Conservation (phyloP, 371 early-diverging fungal genomes). For the Nematocida sp. region DNA sequence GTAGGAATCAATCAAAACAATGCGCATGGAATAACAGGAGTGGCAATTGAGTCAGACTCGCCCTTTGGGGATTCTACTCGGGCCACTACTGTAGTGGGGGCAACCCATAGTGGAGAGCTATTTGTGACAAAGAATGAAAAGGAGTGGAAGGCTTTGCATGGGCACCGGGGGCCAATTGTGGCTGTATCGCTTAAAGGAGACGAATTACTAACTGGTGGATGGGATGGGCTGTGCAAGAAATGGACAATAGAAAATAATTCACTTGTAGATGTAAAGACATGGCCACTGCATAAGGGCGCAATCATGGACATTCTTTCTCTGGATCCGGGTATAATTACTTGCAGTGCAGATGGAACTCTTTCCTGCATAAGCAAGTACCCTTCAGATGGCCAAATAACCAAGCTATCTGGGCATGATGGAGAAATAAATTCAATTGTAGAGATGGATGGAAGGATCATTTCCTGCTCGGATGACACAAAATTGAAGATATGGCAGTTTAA, state of each 20-base stretch:
- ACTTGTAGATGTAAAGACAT: conserved; percentile 33
- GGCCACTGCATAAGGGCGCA: conserved; percentile 51
- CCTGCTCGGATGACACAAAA: conserved; percentile 83
- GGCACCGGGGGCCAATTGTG: conserved; percentile 53
- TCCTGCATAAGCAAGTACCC: conserved; percentile 15
- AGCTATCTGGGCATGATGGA: conserved; percentile 27
- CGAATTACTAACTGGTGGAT: conserved; percentile 41
- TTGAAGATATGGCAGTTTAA: conserved; percentile 71
- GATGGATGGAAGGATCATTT: conserved; percentile 71
- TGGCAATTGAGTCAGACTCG: conserved; percentile 55
- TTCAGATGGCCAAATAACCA: neutral
- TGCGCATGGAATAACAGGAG: conserved; percentile 51
- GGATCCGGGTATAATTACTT: conserved; percentile 31
- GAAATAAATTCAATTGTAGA: conserved; percentile 40
- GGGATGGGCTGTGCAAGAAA: conserved; percentile 50
- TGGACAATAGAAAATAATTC: conserved; percentile 35
- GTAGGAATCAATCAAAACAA: conserved; percentile 48
- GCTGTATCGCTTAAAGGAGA: conserved; percentile 39
- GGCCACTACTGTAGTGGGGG: conserved; percentile 35
- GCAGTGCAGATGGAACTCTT: conserved; percentile 51
- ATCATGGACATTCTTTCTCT: conserved; percentile 56
- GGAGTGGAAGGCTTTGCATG: conserved; percentile 32
- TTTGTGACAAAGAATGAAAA: conserved; percentile 34
- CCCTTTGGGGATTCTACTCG: neutral
- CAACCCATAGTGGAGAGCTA: conserved; percentile 45